Base-by-base conservation (phyloP, 2,329 filamentous ascomycete genomes). In the Capronia epimyces region DNA sequence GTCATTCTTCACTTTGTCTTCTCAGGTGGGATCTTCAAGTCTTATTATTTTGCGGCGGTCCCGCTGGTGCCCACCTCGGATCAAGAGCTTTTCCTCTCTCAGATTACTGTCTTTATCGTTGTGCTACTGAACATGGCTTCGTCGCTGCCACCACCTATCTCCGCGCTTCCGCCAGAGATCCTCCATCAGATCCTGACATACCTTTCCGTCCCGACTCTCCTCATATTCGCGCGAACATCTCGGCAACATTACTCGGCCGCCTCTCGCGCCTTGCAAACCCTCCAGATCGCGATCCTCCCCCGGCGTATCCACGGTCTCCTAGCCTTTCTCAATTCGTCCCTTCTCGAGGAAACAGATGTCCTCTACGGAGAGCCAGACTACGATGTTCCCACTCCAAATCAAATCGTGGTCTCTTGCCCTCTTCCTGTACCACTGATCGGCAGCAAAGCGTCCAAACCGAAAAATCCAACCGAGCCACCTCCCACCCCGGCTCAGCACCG, bases 281-380 rank as follows among this genome's bases (percentile, higher is more conserved):
- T 69, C 8, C 63, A 66, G 27, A 41, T 69, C 13, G 66, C 63
- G 3, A 57, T 68, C 6, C 65, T 69, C 18, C 64, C 65, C 32
- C 66, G 63, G 37, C 60, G 62, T 13, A 46, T 66, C 7, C 64
- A 69, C 47, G 63, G 65, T 3, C 52, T 62, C 9, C 60, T 69
- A 15, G 63, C 67, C 16, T 62, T 65, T 15, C 57, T 66, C 31
- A 62, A 63, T 31, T 61, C 62, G 10, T 55, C 57, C 22, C 60
- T 54, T 9, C 55, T 61, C 16, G 59, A 60, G n/a, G 57, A 61
- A 43, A 24, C 24, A 12, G 43, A 52, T 10, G 12, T 27, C 24
- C 34, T 34, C 8, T 31, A 24, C 20, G 31, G 21, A 8, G 16
- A 47, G 22, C 16, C 36, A 2, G 34, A 20, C 25, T 29, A 44